These are phyloP conservation scores for Earliella scabrosa DNA, from an alignment of 1,284 basidiomycete species.

Conservation along the genomic window DNA sequence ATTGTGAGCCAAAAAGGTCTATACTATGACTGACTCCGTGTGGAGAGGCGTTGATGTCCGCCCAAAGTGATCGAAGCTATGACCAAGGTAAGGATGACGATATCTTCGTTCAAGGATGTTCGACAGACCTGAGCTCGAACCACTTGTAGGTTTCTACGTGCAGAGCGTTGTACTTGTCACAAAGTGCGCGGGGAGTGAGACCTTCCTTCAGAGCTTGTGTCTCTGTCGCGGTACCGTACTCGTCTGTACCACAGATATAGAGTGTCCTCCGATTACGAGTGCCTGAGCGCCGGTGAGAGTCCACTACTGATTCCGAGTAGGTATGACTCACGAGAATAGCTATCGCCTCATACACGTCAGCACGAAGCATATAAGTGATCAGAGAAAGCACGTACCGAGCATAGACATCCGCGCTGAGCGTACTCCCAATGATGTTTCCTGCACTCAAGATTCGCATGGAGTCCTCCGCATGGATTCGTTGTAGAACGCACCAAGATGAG, in stretches of 20 bases:
- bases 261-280: slow-evolving; percentile 76
- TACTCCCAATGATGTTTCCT: slow-evolving; percentile 99
- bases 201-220: slow-evolving; percentile 97
- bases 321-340: slow-evolving; percentile 66
- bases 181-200: slow-evolving; percentile 85
- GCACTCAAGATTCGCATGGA: neutral
- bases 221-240: slow-evolving; percentile 99
- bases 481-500: slow-evolving; percentile 79
- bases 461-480: slow-evolving; percentile 5
- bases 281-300: slow-evolving; percentile 44
- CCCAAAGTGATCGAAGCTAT: slow-evolving; percentile 96
- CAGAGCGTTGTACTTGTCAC: slow-evolving; percentile 92
- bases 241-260: slow-evolving; percentile 97
- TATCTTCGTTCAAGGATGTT: neutral
- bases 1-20: neutral
- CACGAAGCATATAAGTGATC: slow-evolving; percentile 30
- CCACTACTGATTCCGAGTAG: neutral
- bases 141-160: slow-evolving; percentile 95
- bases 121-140: slow-evolving; percentile 82
- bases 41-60: slow-evolving; percentile 92
- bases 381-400: slow-evolving; percentile 85
- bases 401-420: slow-evolving; percentile 95
- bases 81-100: slow-evolving; percentile 20
- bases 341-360: slow-evolving; percentile 37
- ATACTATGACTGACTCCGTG: slow-evolving; percentile 71